phyloP scores from a whole-genome alignment of 2,329 filamentous ascomycete species.

The Clonostachys rhizophaga region DNA sequence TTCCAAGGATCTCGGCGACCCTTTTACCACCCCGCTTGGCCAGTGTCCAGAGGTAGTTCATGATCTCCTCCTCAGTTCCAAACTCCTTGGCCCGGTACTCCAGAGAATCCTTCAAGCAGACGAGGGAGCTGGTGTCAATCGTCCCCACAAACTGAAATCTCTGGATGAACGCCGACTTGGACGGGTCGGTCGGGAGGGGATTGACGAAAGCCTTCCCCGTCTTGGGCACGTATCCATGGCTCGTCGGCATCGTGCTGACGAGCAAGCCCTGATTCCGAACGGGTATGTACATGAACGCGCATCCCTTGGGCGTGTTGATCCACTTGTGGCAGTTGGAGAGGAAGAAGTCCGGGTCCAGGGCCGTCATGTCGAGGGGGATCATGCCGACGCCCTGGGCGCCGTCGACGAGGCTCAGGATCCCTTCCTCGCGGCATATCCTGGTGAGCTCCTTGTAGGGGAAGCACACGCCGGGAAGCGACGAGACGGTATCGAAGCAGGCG shows the following conservation, averaged over 20 bases:
- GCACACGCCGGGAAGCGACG: constrained; percentile 71
- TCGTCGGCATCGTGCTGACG: constrained; percentile 71
- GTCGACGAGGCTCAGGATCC: constrained; percentile 72
- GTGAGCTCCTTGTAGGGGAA: constrained; percentile 73
- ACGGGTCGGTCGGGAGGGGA: constrained; percentile 36
- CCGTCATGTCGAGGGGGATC: constrained; percentile 62
- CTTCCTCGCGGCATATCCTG: constrained; percentile 58
- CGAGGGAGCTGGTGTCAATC: constrained; percentile 64
- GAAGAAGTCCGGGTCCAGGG: constrained; percentile 78
- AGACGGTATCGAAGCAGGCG: constrained; percentile 72
- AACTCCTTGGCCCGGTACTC: constrained; percentile 64
- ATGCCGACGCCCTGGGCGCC: constrained; percentile 84
- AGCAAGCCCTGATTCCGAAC: constrained; percentile 71
- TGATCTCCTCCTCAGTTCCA: constrained; percentile 69
- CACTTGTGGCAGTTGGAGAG: constrained; percentile 89
- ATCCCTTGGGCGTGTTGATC: constrained; percentile 76
- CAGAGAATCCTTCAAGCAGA: constrained; percentile 68
- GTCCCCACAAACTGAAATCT: constrained; percentile 79
- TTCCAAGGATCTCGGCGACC: constrained; percentile 61
- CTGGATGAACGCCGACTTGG: constrained; percentile 59
- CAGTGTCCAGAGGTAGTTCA: constrained; percentile 56
- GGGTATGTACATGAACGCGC: constrained; percentile 78
- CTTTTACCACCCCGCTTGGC: constrained; percentile 58
- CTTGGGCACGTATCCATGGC: constrained; percentile 65
- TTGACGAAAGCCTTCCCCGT: constrained; percentile 9